phyloP scores from a whole-genome alignment of 192 early-diverging fungal species.

The Oehlia diaphana region DNA sequence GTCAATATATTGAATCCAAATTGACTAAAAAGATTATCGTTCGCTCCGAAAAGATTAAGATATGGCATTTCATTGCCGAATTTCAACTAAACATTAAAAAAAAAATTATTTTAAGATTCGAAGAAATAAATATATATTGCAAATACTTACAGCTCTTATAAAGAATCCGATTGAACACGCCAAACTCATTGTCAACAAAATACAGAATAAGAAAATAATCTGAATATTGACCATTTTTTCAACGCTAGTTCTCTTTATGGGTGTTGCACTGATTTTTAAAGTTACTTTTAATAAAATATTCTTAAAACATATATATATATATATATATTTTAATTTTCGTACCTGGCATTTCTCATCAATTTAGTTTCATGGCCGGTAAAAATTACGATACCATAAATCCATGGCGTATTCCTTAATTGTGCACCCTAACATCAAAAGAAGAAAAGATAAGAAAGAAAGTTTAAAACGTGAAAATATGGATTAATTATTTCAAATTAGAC shows the following conservation, averaged over 20 bases:
- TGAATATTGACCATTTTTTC: constrained; percentile 90
- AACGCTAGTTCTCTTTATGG: constrained; percentile 90
- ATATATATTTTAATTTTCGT: background rate
- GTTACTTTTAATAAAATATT: background rate
- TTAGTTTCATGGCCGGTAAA: constrained; percentile 99
- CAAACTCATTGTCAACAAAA: constrained; percentile 82
- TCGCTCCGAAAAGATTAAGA: constrained; percentile 27
- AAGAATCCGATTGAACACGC: constrained; percentile 85
- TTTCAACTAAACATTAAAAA: constrained; percentile 37
- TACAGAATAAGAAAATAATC: constrained; percentile 89
- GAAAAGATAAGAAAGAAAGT: background rate
- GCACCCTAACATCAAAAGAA: constrained; percentile 61
- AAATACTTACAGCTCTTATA: constrained; percentile 50
- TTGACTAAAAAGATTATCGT: constrained; percentile 40
- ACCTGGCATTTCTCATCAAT: constrained; percentile 92
- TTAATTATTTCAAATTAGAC: background rate
- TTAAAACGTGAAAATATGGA: background rate
- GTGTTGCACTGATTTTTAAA: constrained; percentile 59
- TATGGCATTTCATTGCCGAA: constrained; percentile 49
- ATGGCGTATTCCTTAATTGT: constrained; percentile 89
- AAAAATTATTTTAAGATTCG: background rate
- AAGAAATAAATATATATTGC: constrained; percentile 9
- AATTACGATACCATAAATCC: constrained; percentile 91
- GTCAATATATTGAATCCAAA: constrained; percentile 93
- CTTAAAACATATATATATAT: background rate